phyloP scores from a whole-genome alignment of 805 yeast species.

The Hanseniaspora opuntiae region DNA sequence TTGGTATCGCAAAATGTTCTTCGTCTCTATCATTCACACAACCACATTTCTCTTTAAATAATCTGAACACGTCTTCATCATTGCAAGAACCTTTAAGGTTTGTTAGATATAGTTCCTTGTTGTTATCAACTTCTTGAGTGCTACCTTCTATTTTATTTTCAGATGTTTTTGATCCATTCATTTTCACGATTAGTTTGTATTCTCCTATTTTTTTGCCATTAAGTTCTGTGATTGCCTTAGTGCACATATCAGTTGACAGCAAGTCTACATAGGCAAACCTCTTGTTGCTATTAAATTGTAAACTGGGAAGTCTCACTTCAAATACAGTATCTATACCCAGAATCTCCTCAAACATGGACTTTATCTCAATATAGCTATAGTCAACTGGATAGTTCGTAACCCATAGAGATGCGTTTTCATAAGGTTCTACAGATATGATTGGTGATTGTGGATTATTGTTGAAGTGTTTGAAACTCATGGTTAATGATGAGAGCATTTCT shows the following conservation, averaged over 20 bases:
- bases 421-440: constrained; percentile 34
- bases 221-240: constrained; percentile 29
- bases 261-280: constrained; percentile 66
- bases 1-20: constrained; percentile 2
- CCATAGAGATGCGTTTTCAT: constrained; percentile 47
- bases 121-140: constrained; percentile 46
- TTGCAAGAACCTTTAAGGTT: neutral
- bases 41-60: neutral
- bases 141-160: constrained; percentile 34
- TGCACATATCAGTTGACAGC: constrained; percentile 31
- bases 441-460: constrained; percentile 21
- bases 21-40: neutral
- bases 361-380: constrained; percentile 30
- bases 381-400: constrained; percentile 60
- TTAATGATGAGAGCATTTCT: constrained; percentile 44
- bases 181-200: constrained; percentile 38
- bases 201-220: constrained; percentile 30
- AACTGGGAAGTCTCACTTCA: constrained; percentile 52
- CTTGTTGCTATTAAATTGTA: constrained; percentile 39
- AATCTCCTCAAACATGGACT: constrained; percentile 27
- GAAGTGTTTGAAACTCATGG: constrained; percentile 41
- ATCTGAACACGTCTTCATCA: constrained; percentile 20
- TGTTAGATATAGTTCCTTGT: constrained; percentile 22
- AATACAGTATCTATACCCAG: constrained; percentile 28
- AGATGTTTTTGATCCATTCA: constrained; percentile 45